Evolutionary conservation across 1,139 yeast genomes (phyloP).

Genomic region (Suhomyces panamericanus): DNA sequence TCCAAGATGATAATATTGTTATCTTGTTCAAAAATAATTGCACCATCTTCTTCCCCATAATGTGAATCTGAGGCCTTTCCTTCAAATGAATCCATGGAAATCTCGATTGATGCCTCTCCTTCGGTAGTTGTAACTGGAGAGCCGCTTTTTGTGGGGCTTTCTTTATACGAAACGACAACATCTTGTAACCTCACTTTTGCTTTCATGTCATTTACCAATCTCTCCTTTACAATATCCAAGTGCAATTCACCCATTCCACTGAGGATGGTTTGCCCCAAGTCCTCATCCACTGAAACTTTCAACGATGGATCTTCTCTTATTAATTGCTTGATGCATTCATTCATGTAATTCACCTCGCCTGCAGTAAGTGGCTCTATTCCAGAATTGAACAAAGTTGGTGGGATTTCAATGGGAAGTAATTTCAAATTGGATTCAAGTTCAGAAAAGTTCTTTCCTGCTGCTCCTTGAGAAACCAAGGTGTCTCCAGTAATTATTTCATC

Average conservation of each 20-base stretch:
- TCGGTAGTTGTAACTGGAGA: constrained; percentile 2
- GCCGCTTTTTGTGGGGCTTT: constrained; percentile 47
- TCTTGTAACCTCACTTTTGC: constrained; percentile 80
- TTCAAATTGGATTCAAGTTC: constrained; percentile 50
- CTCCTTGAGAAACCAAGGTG: constrained; percentile 65
- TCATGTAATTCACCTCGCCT: constrained; percentile 74
- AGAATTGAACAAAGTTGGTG: constrained; percentile 92
- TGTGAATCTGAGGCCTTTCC: constrained; percentile 38
- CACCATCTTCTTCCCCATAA: constrained; percentile 42
- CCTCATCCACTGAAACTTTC: constrained; percentile 69
- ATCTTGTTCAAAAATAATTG: constrained; percentile 34
- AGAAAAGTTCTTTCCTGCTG: constrained; percentile 46
- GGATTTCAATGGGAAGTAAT: constrained; percentile 76
- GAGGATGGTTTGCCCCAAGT: constrained; percentile 80
- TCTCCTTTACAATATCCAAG: constrained; percentile 79
- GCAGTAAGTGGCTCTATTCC: constrained; percentile 80
- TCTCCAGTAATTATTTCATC: constrained; percentile 86
- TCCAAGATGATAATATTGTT: constrained; percentile 40
- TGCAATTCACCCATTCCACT: constrained; percentile 98
- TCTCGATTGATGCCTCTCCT: constrained; percentile 25
- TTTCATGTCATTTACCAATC: constrained; percentile 75
- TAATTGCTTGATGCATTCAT: constrained; percentile 61
- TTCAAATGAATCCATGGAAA: constrained; percentile 56
- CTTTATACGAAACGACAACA: constrained; percentile 87
- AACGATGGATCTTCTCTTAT: constrained; percentile 85